Conservation (phyloP, 2,329 filamentous ascomycete species). For the Cytospora leucostoma region DNA sequence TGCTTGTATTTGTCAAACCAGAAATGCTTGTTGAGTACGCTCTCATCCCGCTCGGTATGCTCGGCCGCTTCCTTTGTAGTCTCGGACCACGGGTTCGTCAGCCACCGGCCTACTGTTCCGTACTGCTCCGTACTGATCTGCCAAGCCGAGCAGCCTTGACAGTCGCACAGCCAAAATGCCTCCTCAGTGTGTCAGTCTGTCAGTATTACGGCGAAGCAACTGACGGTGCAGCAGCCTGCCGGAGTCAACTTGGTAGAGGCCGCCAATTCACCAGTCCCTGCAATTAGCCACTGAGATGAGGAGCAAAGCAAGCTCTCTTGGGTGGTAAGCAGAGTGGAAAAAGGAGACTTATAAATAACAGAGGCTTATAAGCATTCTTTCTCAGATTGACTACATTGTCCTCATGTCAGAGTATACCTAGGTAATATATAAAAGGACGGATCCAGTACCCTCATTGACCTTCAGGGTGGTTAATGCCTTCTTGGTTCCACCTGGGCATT, state of each 20-base stretch:
- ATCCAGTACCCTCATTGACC: not conserved
- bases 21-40: not conserved
- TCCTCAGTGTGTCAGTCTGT: not conserved
- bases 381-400: not conserved
- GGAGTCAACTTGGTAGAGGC: not conserved
- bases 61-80: not conserved
- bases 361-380: not conserved
- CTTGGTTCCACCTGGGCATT: not conserved
- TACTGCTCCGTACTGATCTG: not conserved
- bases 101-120: not conserved
- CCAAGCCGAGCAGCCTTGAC: not conserved
- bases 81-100: not conserved
- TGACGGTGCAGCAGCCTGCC: not conserved
- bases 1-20: not conserved
- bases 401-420: conserved; percentile 3
- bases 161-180: too few relatives aligned
- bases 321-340: not conserved
- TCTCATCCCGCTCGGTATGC: not conserved
- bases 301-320: not conserved
- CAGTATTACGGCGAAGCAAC: not conserved
- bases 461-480: not conserved
- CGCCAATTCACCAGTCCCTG: not conserved
- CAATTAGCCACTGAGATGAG: not conserved
- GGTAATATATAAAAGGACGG: conserved; percentile 13
- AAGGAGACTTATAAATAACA: not conserved